Conservation (phyloP, 1,284 basidiomycete genomes). For the Phellopilus nigrolimitatus region DNA sequence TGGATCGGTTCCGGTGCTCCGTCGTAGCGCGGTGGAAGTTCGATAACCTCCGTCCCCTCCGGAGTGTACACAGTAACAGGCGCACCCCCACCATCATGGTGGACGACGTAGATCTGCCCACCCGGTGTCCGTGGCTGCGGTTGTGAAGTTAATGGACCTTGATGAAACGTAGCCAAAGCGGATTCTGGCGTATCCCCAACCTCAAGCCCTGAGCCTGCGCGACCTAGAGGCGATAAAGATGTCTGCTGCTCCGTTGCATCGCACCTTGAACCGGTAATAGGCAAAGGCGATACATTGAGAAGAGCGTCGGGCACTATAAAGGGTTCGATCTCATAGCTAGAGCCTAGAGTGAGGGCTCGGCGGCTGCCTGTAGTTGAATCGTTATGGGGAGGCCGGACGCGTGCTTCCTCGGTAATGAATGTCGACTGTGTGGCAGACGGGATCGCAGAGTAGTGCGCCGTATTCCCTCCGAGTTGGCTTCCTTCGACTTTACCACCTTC, state of each 20-base stretch:
- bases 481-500: neutral
- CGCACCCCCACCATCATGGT: slow-evolving; percentile 49
- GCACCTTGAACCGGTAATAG: neutral
- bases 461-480: neutral
- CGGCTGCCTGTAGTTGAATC: neutral
- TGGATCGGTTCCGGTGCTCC: slow-evolving; percentile 20
- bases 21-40: slow-evolving; percentile 50
- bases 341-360: slow-evolving; percentile 16
- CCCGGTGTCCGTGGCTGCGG: slow-evolving; percentile 7
- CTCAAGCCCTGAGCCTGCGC: neutral
- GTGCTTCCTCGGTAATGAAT: neutral
- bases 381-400: neutral
- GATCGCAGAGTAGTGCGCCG: neutral
- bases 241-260: slow-evolving; percentile 4
- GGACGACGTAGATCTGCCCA: slow-evolving; percentile 50
- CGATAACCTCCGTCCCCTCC: slow-evolving; percentile 50
- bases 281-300: slow-evolving; percentile 4
- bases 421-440: slow-evolving; percentile 1
- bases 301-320: slow-evolving; percentile 35
- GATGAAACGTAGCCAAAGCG: slow-evolving; percentile 8
- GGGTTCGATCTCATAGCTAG: slow-evolving; percentile 42
- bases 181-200: slow-evolving; percentile 7
- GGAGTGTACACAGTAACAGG: slow-evolving; percentile 55
- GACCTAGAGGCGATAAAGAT: slow-evolving; percentile 1
- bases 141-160: slow-evolving; percentile 10